Percentiles rank a stretch among this genome's conserved stretches.
Conservation (phyloP, 306 rosid genomes). For the Mucuna pruriens region DNA sequence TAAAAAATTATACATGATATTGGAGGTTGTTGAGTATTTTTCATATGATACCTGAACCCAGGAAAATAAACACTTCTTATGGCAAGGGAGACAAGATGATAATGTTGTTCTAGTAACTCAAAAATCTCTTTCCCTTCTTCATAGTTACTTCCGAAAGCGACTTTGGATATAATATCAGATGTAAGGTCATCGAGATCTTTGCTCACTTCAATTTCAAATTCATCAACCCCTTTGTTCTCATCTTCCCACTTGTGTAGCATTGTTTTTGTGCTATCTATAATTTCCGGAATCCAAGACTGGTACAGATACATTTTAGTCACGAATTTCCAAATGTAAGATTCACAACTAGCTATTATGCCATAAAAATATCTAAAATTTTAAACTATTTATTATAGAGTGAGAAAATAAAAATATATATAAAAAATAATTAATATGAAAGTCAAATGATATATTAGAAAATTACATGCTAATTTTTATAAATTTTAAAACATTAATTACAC, state of each 20-base stretch:
- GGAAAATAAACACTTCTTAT: slow-evolving; percentile 56
- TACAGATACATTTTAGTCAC: not conserved
- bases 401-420: too few species aligned
- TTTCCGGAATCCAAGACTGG: slow-evolving; percentile 60
- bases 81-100: slow-evolving; percentile 43
- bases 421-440: too few species aligned
- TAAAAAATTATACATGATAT: not conserved
- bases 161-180: slow-evolving; percentile 57
- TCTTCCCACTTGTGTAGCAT: slow-evolving; percentile 60
- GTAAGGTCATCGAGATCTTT: slow-evolving; percentile 47
- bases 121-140: slow-evolving; percentile 67
- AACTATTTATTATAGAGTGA: too few species aligned
- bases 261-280: slow-evolving; percentile 42
- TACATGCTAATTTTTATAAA: too few species aligned
- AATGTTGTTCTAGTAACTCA: slow-evolving; percentile 56
- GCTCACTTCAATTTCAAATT: slow-evolving; percentile 60
- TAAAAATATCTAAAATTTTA: too few species aligned
- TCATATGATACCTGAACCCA: slow-evolving; percentile 51
- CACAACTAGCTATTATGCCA: not conserved
- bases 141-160: slow-evolving; percentile 65
- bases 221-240: slow-evolving; percentile 48
- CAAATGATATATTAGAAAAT: too few species aligned
- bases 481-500: too few species aligned
- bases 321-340: not conserved
- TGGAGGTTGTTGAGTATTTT: not conserved